Evolutionary conservation across 148 eudicot genomes (phyloP).

Genomic region (Camellia sinensis): DNA sequence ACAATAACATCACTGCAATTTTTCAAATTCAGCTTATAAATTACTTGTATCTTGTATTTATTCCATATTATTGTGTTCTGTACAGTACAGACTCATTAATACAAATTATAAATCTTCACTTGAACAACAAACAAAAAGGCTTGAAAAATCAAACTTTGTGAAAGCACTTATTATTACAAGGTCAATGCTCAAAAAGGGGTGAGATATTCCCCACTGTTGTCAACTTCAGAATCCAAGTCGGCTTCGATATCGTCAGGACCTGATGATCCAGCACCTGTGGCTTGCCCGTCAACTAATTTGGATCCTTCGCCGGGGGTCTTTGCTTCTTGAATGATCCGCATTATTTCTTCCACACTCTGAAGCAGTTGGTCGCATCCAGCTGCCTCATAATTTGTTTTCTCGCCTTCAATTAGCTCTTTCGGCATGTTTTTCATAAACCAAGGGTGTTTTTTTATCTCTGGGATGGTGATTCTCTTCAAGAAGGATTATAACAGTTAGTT

Average conservation of each 20-base stretch:
- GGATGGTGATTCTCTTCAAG: slow-evolving; percentile 75
- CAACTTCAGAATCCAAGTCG: slow-evolving; percentile 40
- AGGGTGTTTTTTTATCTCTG: slow-evolving; percentile 71
- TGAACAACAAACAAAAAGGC: not conserved
- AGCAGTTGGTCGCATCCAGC: slow-evolving; percentile 20
- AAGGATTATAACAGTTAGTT: not conserved
- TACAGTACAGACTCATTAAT: not conserved
- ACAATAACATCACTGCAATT: not conserved
- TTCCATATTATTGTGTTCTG: not conserved
- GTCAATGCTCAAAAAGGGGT: slow-evolving; percentile 23
- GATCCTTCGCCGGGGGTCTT: slow-evolving; percentile 46
- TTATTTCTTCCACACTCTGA: slow-evolving; percentile 71
- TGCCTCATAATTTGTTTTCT: slow-evolving; percentile 35
- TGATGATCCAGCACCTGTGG: slow-evolving; percentile 22
- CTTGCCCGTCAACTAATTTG: slow-evolving; percentile 20
- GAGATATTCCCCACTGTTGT: slow-evolving; percentile 49
- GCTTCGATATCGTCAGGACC: slow-evolving; percentile 44
- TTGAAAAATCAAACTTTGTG: not conserved
- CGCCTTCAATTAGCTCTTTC: slow-evolving; percentile 54
- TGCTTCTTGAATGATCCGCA: slow-evolving; percentile 61
- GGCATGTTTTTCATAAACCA: slow-evolving; percentile 75
- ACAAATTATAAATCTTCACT: not conserved
- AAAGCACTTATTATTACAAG: not conserved
- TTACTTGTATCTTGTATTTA: not conserved
- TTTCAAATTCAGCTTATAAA: not conserved